Percentiles rank a stretch among this genome's conserved stretches.
Conservation (phyloP, 1,284 basidiomycete species). For the Xerocomus amazonicus region DNA sequence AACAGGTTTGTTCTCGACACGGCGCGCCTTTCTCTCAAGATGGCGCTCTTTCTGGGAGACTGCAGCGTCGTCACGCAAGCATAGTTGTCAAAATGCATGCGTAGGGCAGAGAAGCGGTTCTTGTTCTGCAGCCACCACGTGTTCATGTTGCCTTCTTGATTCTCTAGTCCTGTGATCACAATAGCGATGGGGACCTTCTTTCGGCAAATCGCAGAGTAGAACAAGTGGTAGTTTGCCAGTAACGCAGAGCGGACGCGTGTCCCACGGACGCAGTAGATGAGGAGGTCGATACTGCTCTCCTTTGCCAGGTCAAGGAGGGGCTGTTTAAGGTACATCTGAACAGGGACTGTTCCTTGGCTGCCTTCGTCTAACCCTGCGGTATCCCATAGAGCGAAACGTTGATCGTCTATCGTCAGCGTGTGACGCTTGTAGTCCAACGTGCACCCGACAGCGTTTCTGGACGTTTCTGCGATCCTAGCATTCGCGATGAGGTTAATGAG, state of each 20-base stretch:
- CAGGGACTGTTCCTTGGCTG: constrained; percentile 20
- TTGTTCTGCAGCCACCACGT: constrained; percentile 25
- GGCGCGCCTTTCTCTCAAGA: constrained; percentile 18
- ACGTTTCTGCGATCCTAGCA: constrained; percentile 17
- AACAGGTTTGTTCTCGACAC: constrained; percentile 16
- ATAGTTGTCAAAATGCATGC: constrained; percentile 25
- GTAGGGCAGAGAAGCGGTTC: constrained; percentile 19
- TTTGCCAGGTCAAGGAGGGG: constrained; percentile 20
- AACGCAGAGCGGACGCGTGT: constrained; percentile 23
- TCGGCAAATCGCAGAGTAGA: constrained; percentile 29
- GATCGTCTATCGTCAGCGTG: constrained; percentile 13
- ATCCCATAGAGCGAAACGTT: constrained; percentile 25
- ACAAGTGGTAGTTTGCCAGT: constrained; percentile 28
- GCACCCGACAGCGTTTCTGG: constrained; percentile 25
- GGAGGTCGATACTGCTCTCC: constrained; percentile 17
- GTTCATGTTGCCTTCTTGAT: constrained; percentile 25
- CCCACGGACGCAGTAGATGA: constrained; percentile 29
- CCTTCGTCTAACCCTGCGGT: constrained; percentile 31
- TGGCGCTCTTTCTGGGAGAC: constrained; percentile 3
- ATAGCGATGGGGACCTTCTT: constrained; percentile 31
- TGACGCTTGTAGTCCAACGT: constrained; percentile 18
- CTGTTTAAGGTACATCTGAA: constrained; percentile 20
- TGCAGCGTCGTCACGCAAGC: constrained; percentile 31
- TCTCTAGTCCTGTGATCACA: constrained; percentile 31
- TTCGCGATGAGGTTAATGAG: constrained; percentile 29